phyloP scores from a whole-genome alignment of 2,329 filamentous ascomycete species.

The Fusarium sp. region DNA sequence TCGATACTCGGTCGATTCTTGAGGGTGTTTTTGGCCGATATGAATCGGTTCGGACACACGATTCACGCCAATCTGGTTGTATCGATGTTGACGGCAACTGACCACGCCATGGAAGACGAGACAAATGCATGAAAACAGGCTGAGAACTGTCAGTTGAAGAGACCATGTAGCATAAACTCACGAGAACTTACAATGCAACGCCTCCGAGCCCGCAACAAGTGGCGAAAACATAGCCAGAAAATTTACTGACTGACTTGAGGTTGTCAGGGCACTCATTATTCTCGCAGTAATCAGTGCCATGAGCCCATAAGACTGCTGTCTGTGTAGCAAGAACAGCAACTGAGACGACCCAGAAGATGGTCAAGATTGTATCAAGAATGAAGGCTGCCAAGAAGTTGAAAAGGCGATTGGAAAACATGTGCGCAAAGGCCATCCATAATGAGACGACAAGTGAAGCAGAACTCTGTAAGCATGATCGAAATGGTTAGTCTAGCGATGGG shows the following conservation, averaged over 20 bases:
- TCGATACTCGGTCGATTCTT: constrained; percentile 10
- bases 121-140: constrained; percentile 58
- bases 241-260: constrained; percentile 4
- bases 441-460: constrained; percentile 60
- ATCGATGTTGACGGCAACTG: constrained; percentile 59
- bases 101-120: constrained; percentile 58
- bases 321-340: constrained; percentile 58
- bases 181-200: constrained; percentile 58
- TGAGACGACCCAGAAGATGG: constrained; percentile 66
- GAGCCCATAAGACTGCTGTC: constrained; percentile 48
- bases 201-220: constrained; percentile 58
- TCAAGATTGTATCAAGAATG: constrained; percentile 63
- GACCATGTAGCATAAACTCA: rapidly evolving
- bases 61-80: constrained; percentile 30
- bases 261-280: constrained; percentile 42
- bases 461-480: constrained; percentile 46
- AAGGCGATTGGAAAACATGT: constrained; percentile 54
- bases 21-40: constrained; percentile 1
- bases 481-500: rapidly evolving
- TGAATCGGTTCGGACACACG: constrained; percentile 4
- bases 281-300: constrained; percentile 41
- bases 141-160: constrained; percentile 34
- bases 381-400: constrained; percentile 69
- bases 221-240: constrained; percentile 51
- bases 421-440: constrained; percentile 63